phyloP scores from a whole-genome alignment of 257 asterid genomes.

The Oldenlandia corymbosa region DNA sequence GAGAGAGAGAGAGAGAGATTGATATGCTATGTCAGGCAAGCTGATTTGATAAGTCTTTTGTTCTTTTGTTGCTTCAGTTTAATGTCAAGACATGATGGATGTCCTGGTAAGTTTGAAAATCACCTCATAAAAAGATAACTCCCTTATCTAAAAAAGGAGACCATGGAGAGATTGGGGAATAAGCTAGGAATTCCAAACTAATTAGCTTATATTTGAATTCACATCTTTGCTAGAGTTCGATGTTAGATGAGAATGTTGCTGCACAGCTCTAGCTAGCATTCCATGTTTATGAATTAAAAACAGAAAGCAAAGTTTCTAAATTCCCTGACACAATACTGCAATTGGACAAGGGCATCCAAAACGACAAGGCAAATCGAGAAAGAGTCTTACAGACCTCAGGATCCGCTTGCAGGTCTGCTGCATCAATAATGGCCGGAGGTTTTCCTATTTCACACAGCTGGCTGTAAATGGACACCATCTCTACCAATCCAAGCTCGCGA shows the following conservation, averaged over 20 bases:
- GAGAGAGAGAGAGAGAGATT: too few relatives aligned
- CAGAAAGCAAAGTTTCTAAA: background rate
- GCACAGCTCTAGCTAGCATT: background rate
- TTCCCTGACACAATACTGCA: background rate
- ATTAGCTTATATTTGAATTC: background rate
- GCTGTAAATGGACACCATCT: slow-evolving; percentile 52
- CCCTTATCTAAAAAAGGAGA: background rate
- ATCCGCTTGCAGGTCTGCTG: slow-evolving; percentile 56
- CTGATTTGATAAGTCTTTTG: too few relatives aligned
- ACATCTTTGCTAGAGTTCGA: background rate
- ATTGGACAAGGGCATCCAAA: background rate
- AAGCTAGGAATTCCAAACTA: background rate
- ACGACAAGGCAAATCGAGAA: slow-evolving; percentile 11
- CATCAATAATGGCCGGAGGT: slow-evolving; percentile 64
- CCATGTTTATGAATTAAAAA: background rate
- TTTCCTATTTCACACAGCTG: slow-evolving; percentile 59
- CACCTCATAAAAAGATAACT: background rate
- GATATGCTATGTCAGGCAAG: too few relatives aligned
- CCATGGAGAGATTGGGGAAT: background rate
- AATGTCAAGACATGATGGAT: background rate
- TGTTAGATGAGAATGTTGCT: background rate
- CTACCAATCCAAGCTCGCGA: slow-evolving; percentile 57
- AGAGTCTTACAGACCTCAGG: slow-evolving; percentile 56
- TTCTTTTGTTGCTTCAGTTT: too few relatives aligned
- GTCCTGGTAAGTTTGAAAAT: background rate